Percentiles rank a stretch among this genome's conserved stretches.
phyloP scores from a whole-genome alignment of 139 green algal genomes.

The Nannochloris sp. region DNA sequence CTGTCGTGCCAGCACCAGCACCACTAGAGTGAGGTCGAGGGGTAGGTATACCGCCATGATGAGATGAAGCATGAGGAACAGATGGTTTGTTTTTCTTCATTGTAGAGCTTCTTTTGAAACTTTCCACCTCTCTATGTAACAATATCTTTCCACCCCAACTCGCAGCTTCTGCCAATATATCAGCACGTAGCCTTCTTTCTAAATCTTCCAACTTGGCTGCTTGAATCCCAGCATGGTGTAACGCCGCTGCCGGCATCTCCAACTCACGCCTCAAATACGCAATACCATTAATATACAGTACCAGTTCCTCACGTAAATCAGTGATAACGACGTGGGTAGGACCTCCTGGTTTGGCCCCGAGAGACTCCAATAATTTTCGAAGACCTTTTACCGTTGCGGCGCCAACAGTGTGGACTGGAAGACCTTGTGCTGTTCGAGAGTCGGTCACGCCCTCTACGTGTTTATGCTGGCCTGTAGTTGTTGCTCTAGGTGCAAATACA shows the following conservation, averaged over 20 bases:
- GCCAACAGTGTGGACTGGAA: constrained; percentile 34
- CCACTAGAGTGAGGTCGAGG: neutral
- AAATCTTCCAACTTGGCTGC: constrained; percentile 57
- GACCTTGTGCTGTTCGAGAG: constrained; percentile 22
- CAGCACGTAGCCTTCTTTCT: constrained; percentile 38
- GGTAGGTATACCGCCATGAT: no score
- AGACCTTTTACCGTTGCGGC: constrained; percentile 39
- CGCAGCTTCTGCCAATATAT: constrained; percentile 48
- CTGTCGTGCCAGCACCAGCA: neutral
- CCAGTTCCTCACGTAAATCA: constrained; percentile 86
- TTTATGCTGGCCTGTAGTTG: neutral
- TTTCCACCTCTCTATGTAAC: constrained; percentile 61
- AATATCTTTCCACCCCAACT: constrained; percentile 59
- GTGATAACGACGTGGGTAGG: constrained; percentile 56
- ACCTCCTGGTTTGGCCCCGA: constrained; percentile 42
- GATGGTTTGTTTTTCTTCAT: no score
- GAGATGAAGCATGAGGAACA: no score
- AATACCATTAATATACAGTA: constrained; percentile 69
- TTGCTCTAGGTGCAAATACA: neutral
- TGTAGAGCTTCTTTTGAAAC: no score
- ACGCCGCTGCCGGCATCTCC: constrained; percentile 72
- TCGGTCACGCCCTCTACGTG: constrained; percentile 39
- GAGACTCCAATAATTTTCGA: constrained; percentile 41
- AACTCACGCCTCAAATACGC: constrained; percentile 79
- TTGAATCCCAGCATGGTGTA: constrained; percentile 70